Evolutionary conservation across 164 flowering plant species (phyloP), one percentile per base, ranked within the genome.

Genomic region (Piper betle): DNA sequence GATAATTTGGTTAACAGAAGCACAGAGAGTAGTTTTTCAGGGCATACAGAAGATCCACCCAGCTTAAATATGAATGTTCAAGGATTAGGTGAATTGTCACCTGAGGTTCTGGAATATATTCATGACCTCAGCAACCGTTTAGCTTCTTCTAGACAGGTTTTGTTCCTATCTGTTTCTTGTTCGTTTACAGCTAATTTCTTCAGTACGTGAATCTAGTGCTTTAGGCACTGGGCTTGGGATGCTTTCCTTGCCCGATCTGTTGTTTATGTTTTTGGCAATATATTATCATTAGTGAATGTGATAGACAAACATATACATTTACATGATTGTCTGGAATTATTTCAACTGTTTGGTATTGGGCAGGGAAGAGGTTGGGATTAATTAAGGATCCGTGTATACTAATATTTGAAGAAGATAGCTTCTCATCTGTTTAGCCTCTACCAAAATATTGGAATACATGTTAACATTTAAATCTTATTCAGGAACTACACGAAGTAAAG

Each of bases 401-500:
- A n/a, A n/a, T n/a, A n/a, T n/a, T n/a, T n/a, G 43, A 9, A 41
- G 43, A 41, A 41, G 43, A 41, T n/a, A n/a, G n/a, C n/a, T n/a
- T n/a, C n/a, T n/a, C n/a, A n/a, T n/a, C n/a, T n/a, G n/a, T n/a
- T n/a, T n/a, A n/a, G n/a, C n/a, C n/a, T n/a, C n/a, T n/a, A n/a
- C n/a, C n/a, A n/a, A n/a, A n/a, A n/a, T n/a, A n/a, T n/a, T n/a
- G n/a, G n/a, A n/a, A n/a, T n/a, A n/a, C n/a, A n/a, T n/a, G n/a
- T n/a, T n/a, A n/a, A n/a, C n/a, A n/a, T n/a, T 10, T 7, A 11
- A 46, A 50, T 43, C 66, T 55, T 50, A 25, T 61, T 63, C 61
- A 87, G 97, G 97, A 89, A 76, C 84, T 89, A 10, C 75, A 55
- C 68, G 94, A 89, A 63, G 75, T 81, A 43, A 82, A 81, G 71